A percentile compares a stretch with the other conserved stretches of the same genome.
phyloP scores from a whole-genome alignment of 306 rosid genomes.

The Cucurbita moschata region DNA sequence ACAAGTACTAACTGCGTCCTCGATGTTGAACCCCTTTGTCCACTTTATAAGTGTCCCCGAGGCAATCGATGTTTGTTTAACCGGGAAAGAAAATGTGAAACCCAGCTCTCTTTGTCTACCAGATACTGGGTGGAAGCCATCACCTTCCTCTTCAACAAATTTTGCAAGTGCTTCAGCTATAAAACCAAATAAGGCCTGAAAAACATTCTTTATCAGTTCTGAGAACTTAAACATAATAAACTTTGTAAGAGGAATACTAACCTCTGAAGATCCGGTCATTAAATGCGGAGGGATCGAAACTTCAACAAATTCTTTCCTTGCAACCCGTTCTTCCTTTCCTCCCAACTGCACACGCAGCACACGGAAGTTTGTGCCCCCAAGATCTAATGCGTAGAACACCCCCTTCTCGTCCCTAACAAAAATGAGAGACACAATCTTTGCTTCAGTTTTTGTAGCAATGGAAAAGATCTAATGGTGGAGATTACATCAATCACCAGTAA shows the following conservation, averaged over 20 bases:
- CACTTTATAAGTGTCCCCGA: constrained; percentile 84
- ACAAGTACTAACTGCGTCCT: constrained; percentile 40
- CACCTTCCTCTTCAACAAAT: constrained; percentile 71
- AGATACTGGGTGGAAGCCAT: constrained; percentile 61
- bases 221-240: background rate
- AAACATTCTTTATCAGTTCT: constrained; percentile 14
- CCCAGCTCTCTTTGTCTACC: constrained; percentile 95
- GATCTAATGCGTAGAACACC: constrained; percentile 81
- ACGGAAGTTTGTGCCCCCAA: constrained; percentile 96
- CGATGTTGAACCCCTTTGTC: constrained; percentile 88
- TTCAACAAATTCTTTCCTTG: constrained; percentile 41
- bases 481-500: background rate
- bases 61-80: constrained; percentile 70
- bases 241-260: constrained; percentile 33
- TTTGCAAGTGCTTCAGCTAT: constrained; percentile 66
- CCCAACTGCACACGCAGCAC: constrained; percentile 78
- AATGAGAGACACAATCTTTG: background rate
- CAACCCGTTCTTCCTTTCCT: constrained; percentile 55
- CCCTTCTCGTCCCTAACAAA: constrained; percentile 75
- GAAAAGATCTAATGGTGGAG: background rate
- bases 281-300: constrained; percentile 90
- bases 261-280: constrained; percentile 76
- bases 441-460: background rate
- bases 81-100: constrained; percentile 95
- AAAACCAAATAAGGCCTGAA: constrained; percentile 78